Percentiles rank a stretch among this genome's conserved stretches.
phyloP scores from a whole-genome alignment of 441 rosid genomes.

The Erysimum pusillum region DNA sequence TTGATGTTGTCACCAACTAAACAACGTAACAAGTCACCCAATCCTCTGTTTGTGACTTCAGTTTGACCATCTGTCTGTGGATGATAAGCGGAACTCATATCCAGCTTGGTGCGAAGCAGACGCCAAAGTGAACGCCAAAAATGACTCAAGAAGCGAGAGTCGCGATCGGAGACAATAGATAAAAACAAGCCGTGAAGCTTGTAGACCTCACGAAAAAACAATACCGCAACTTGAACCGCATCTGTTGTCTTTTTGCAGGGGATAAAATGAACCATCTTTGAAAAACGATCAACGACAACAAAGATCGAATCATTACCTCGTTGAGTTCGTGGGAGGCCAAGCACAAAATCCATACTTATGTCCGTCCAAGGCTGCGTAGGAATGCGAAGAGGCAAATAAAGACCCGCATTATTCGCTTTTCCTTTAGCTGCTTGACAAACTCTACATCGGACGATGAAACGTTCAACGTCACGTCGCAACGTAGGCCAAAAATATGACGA shows the following conservation, averaged over 20 bases:
- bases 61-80: too few species aligned
- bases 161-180: background rate
- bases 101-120: too few species aligned
- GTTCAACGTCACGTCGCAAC: background rate
- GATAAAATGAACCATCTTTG: background rate
- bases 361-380: background rate
- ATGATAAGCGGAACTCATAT: too few species aligned
- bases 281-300: background rate
- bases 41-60: too few species aligned
- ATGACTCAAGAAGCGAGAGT: background rate
- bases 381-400: too few species aligned
- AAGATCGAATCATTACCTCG: background rate
- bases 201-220: background rate
- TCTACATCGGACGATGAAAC: background rate
- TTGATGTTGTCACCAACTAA: too few species aligned
- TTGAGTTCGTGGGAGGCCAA: background rate
- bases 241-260: background rate
- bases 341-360: background rate
- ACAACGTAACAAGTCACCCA: too few species aligned
- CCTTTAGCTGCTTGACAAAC: background rate
- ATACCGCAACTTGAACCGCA: fast-evolving
- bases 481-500: too few species aligned
- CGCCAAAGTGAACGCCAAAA: background rate
- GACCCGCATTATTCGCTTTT: too few species aligned
- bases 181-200: background rate